Percentiles rank a stretch among this genome's conserved stretches.
Evolutionary conservation across 2,329 filamentous ascomycete genomes (phyloP).

Genomic region (Emmonsia crescens): DNA sequence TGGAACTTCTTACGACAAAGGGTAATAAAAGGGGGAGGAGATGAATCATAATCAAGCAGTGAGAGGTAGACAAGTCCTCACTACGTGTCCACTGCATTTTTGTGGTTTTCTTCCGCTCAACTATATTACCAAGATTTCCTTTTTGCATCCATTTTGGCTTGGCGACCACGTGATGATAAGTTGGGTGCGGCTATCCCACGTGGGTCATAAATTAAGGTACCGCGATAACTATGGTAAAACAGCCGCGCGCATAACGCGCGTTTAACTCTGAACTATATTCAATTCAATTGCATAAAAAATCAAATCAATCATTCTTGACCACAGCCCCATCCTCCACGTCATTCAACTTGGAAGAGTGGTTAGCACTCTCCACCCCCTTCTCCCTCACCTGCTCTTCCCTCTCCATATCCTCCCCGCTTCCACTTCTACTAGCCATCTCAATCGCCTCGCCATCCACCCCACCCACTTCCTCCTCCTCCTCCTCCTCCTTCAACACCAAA

Average conservation of each 20-base stretch:
- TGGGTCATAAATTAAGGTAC: background rate
- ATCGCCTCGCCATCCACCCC: slow-evolving; percentile 9
- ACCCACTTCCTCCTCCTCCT: slow-evolving; percentile 49
- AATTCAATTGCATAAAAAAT: background rate
- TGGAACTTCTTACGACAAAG: too few species aligned
- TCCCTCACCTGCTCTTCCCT: background rate
- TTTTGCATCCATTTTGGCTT: too few species aligned
- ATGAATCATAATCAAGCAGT: too few species aligned
- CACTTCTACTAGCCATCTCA: background rate
- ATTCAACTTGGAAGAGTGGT: background rate
- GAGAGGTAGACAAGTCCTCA: too few species aligned
- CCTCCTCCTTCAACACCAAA: slow-evolving; percentile 59
- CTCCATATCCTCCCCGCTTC: background rate
- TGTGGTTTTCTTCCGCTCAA: too few species aligned
- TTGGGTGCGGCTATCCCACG: too few species aligned
- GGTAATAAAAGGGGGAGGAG: too few species aligned
- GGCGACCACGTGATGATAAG: slow-evolving; percentile 3
- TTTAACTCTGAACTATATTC: background rate
- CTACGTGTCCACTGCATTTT: too few species aligned
- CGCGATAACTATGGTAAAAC: background rate
- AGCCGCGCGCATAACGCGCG: background rate
- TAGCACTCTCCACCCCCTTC: background rate
- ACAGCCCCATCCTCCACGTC: background rate
- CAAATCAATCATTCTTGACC: background rate
- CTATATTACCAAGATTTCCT: too few species aligned